phyloP scores from a whole-genome alignment of 768 basidiomycete genomes.

The Porpolomopsis calyptriformis region DNA sequence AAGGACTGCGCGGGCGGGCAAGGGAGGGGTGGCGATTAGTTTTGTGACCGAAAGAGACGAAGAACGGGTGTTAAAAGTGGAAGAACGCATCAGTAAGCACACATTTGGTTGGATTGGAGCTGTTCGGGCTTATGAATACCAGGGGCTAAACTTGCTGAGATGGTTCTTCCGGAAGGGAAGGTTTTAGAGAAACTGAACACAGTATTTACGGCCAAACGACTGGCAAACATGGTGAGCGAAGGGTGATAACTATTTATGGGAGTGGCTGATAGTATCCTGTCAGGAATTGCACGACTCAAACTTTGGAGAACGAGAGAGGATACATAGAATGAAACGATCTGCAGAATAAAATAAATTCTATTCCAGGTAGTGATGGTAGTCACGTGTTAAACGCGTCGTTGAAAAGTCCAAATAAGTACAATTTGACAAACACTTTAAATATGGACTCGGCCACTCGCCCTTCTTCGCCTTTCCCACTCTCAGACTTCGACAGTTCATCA shows the following conservation, averaged over 20 bases:
- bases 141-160: conserved; percentile 70
- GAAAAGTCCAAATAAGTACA: conserved; percentile 9
- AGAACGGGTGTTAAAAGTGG: conserved; percentile 70
- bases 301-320: conserved; percentile 83
- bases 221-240: conserved; percentile 82
- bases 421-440: conserved; percentile 7
- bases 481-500: neutral
- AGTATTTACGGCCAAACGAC: conserved; percentile 86
- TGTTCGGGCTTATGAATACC: neutral
- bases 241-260: neutral
- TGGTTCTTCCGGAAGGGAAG: conserved; percentile 65
- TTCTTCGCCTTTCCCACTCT: conserved; percentile 5
- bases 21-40: conserved; percentile 82
- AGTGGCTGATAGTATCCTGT: neutral
- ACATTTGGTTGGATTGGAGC: neutral
- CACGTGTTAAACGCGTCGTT: conserved; percentile 13
- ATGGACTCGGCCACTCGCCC: conserved; percentile 7
- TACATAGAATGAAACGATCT: conserved; percentile 51
- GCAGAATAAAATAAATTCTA: too few species aligned
- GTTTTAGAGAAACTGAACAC: conserved; percentile 78
- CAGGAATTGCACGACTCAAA: conserved; percentile 80
- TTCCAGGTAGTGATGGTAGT: too few species aligned
- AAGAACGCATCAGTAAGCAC: conserved; percentile 72
- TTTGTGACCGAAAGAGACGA: conserved; percentile 94
- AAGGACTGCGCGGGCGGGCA: conserved; percentile 82